Conservation (phyloP, 164 flowering plant species). For the Liriodendron chinense region DNA sequence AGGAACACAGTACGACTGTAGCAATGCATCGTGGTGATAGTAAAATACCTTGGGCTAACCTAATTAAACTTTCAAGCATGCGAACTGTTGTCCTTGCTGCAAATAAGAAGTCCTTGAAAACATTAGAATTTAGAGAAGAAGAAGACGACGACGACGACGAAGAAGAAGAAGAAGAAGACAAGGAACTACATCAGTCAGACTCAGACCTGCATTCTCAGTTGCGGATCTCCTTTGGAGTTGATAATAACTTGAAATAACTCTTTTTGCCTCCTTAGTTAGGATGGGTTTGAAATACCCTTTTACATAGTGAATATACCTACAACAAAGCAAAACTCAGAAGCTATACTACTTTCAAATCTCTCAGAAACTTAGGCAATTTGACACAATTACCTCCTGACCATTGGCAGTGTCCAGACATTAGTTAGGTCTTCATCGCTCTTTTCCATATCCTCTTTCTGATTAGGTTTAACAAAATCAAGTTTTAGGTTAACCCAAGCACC, state of each 20-base stretch:
- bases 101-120: conserved; percentile 9
- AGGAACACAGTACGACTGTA: neutral
- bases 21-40: neutral
- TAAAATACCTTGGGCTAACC: conserved; percentile 83
- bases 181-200: conserved; percentile 25
- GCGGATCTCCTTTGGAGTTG: conserved; percentile 96
- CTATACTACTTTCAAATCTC: neutral
- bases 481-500: conserved; percentile 4
- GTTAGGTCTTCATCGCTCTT: conserved; percentile 42
- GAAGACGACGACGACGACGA: neutral
- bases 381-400: conserved; percentile 66
- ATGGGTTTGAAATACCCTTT: conserved; percentile 73
- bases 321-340: conserved; percentile 4
- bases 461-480: conserved; percentile 1
- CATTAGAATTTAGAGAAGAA: neutral
- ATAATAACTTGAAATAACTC: conserved; percentile 85
- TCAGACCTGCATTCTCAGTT: conserved; percentile 74
- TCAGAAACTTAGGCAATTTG: neutral
- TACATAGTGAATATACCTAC: conserved; percentile 82
- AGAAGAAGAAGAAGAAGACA: neutral
- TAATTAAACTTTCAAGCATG: conserved; percentile 94
- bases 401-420: conserved; percentile 64
- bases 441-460: conserved; percentile 43
- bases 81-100: conserved; percentile 97
- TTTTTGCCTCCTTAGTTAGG: conserved; percentile 88